phyloP scores from a whole-genome alignment of 129 eudicot species.

The Kitagawia praeruptora region DNA sequence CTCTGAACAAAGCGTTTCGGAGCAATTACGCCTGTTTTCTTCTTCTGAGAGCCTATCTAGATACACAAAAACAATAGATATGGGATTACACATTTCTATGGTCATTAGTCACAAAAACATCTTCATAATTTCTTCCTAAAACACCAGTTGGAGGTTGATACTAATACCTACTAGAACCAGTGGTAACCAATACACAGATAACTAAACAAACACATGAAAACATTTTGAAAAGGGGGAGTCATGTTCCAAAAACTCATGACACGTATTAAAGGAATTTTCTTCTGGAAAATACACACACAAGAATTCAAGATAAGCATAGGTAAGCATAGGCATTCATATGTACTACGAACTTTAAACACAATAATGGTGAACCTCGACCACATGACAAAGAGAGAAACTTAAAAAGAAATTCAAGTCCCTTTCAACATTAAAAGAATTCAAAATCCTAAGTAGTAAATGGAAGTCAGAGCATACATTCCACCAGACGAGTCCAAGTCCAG shows the following conservation, averaged over 20 bases:
- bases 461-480: neutral
- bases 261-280: neutral
- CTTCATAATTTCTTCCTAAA: neutral
- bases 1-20: constrained; percentile 94
- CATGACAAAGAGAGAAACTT: neutral
- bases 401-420: neutral
- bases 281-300: neutral
- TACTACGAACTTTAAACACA: neutral
- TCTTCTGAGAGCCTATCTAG: constrained; percentile 82
- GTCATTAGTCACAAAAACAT: neutral
- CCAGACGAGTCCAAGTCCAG: neutral
- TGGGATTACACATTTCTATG: neutral
- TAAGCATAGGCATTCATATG: neutral
- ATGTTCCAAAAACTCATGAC: neutral
- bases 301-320: neutral
- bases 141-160: neutral
- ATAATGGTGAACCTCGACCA: neutral
- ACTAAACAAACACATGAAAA: too few species aligned
- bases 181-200: neutral
- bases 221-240: too few species aligned
- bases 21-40: constrained; percentile 96
- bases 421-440: neutral
- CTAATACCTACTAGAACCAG: neutral
- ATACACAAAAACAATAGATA: constrained; percentile 16
- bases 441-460: neutral